Evolutionary conservation across 1,284 basidiomycete species (phyloP).

Genomic region (Ceratobasidium sp.): DNA sequence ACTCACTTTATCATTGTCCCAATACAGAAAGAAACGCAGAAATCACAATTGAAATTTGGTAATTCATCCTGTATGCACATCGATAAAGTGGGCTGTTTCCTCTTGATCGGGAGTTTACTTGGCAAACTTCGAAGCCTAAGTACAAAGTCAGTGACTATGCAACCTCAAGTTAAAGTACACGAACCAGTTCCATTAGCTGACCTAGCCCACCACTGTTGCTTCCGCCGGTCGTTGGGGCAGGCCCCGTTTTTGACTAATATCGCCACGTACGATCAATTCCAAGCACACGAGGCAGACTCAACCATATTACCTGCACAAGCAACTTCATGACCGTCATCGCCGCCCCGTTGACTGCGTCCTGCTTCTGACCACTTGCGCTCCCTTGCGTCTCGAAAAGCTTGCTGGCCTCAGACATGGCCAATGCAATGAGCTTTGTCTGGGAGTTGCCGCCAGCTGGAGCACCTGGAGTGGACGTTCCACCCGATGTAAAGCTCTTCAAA

Average conservation of each 20-base stretch:
- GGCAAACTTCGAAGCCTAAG: conserved; percentile 38
- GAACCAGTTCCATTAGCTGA: conserved; percentile 61
- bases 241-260: conserved; percentile 43
- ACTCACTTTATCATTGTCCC: too few relatives aligned
- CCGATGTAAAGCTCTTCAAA: conserved; percentile 66
- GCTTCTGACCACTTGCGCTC: conserved; percentile 68
- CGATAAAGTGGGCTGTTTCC: not conserved
- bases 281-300: not conserved
- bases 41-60: not conserved
- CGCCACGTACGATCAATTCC: not conserved
- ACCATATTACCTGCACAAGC: conserved; percentile 54
- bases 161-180: conserved; percentile 38
- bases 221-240: conserved; percentile 35
- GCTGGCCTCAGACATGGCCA: conserved; percentile 81
- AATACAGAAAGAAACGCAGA: not conserved
- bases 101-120: not conserved
- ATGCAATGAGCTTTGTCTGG: conserved; percentile 67
- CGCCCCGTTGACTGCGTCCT: conserved; percentile 80
- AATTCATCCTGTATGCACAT: not conserved
- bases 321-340: conserved; percentile 86
- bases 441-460: conserved; percentile 46
- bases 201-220: conserved; percentile 47
- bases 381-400: conserved; percentile 75
- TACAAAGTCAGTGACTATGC: not conserved
- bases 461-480: conserved; percentile 48